Evolutionary conservation across 140 eudicot species (phyloP).

Genomic region (Stevia rebaudiana): DNA sequence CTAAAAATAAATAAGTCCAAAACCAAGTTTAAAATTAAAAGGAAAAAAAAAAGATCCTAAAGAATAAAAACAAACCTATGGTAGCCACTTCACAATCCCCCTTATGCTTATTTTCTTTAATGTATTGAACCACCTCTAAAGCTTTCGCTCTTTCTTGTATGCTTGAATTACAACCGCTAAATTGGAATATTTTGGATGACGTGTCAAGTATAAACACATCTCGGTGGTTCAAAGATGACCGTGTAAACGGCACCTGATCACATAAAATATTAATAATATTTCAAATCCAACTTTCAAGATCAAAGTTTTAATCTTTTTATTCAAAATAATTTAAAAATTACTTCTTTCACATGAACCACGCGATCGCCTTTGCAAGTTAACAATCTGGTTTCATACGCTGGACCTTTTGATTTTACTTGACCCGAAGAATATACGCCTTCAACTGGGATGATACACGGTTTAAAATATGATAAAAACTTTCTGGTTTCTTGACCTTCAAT

Average conservation of each 20-base stretch:
- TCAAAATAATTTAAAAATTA: neutral
- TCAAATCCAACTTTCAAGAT: neutral
- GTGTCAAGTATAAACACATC: constrained; percentile 67
- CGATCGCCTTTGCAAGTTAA: constrained; percentile 54
- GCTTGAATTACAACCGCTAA: constrained; percentile 55
- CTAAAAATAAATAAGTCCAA: too few relatives aligned
- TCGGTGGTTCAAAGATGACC: constrained; percentile 59
- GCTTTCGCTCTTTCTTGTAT: constrained; percentile 76
- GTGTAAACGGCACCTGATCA: constrained; percentile 57
- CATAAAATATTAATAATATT: constrained; percentile 10
- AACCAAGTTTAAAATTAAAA: too few relatives aligned
- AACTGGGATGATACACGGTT: constrained; percentile 72
- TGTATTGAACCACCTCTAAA: constrained; percentile 57
- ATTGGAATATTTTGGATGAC: constrained; percentile 47
- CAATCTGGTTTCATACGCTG: constrained; percentile 36
- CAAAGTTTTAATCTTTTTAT: constrained; percentile 2
- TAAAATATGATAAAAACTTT: constrained; percentile 76
- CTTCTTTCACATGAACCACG: constrained; percentile 59
- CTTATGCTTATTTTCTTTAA: constrained; percentile 49
- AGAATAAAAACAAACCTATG: constrained; percentile 33
- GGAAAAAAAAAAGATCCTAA: neutral
- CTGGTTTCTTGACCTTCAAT: constrained; percentile 88
- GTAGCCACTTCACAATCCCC: constrained; percentile 59
- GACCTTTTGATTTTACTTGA: constrained; percentile 21
- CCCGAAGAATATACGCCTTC: constrained; percentile 50